phyloP scores from a whole-genome alignment of 1,284 basidiomycete genomes.

The Caloboletus inedulis region DNA sequence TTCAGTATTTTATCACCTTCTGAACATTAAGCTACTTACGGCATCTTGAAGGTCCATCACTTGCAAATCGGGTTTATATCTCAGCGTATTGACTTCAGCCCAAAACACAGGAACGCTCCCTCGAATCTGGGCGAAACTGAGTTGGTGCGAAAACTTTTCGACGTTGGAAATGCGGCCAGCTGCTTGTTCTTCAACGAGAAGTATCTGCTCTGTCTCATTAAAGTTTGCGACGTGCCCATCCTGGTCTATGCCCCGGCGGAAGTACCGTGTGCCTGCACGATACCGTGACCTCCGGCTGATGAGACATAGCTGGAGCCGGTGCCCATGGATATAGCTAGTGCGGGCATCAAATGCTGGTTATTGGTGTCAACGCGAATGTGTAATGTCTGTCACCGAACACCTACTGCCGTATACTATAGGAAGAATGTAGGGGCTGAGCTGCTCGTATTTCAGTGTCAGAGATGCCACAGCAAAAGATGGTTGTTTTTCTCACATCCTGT shows the following conservation, averaged over 20 bases:
- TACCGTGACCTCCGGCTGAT: conserved; percentile 92
- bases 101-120: conserved; percentile 95
- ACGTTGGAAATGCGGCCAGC: conserved; percentile 40
- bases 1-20: conserved; percentile 7
- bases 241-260: conserved; percentile 89
- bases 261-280: conserved; percentile 96
- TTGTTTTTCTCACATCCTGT: conserved; percentile 53
- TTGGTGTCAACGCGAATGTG: conserved; percentile 10
- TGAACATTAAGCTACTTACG: conserved; percentile 41
- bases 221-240: conserved; percentile 87
- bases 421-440: conserved; percentile 87
- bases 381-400: conserved; percentile 27
- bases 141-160: conserved; percentile 56
- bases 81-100: conserved; percentile 95
- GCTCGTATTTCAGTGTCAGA: conserved; percentile 20
- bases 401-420: conserved; percentile 90
- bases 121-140: conserved; percentile 91
- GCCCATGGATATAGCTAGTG: conserved; percentile 72
- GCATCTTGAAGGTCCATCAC: conserved; percentile 92
- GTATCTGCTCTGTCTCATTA: conserved; percentile 92
- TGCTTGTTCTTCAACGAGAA: conserved; percentile 68
- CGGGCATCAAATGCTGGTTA: conserved; percentile 83
- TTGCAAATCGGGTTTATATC: conserved; percentile 96
- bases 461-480: not conserved
- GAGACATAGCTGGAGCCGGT: conserved; percentile 81